Percentiles rank a stretch among this genome's conserved stretches.
Evolutionary conservation across 495 filamentous ascomycete species (phyloP).

Genomic region (Penicillium paxilli): DNA sequence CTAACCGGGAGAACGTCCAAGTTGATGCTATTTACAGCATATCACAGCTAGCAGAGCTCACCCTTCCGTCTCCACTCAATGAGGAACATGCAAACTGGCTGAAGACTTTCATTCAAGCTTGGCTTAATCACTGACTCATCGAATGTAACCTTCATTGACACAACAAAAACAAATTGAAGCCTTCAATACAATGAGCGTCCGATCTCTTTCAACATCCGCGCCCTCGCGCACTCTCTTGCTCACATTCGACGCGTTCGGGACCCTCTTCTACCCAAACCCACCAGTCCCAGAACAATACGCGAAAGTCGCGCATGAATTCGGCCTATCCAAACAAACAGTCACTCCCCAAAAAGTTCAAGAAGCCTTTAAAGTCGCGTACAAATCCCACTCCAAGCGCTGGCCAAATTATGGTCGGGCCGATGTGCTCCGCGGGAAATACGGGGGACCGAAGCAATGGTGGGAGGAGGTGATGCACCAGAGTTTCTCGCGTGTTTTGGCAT

Average conservation of each 20-base stretch:
- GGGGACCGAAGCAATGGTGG: constrained; percentile 68
- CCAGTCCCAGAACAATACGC: constrained; percentile 65
- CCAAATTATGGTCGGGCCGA: constrained; percentile 67
- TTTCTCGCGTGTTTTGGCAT: constrained; percentile 23
- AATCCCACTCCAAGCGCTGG: constrained; percentile 41
- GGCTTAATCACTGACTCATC: too few relatives aligned
- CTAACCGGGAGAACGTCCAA: too few relatives aligned
- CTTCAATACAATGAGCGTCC: not conserved
- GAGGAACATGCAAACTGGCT: too few relatives aligned
- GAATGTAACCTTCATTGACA: too few relatives aligned
- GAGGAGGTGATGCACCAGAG: constrained; percentile 52
- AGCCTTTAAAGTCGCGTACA: constrained; percentile 53
- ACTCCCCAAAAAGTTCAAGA: constrained; percentile 27
- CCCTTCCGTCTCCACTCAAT: too few relatives aligned
- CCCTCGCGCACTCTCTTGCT: constrained; percentile 52
- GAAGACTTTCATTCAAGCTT: too few relatives aligned
- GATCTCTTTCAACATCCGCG: not conserved
- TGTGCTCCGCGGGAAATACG: constrained; percentile 44
- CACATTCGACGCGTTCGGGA: constrained; percentile 78
- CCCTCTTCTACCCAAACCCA: constrained; percentile 64
- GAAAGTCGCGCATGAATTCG: constrained; percentile 54
- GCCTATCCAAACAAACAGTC: constrained; percentile 40
- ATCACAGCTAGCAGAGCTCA: too few relatives aligned
- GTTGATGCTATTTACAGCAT: too few relatives aligned
- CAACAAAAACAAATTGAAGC: not conserved